Evolutionary conservation across 805 yeast species (phyloP).

Genomic region (Saturnispora dispora): DNA sequence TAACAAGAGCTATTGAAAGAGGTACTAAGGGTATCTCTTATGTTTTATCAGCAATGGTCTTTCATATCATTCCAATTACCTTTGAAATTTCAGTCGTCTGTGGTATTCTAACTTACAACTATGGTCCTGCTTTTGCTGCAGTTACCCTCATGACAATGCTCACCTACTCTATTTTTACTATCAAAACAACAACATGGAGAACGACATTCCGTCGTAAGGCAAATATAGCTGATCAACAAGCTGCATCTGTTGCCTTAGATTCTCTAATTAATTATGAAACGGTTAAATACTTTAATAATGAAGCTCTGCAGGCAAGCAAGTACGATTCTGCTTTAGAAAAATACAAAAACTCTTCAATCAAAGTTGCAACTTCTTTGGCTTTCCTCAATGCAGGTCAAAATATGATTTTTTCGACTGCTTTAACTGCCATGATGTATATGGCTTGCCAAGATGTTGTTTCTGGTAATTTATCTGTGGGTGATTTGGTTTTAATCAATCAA

Average conservation of each 20-base stretch:
- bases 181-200: constrained; percentile 93
- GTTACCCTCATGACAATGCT: constrained; percentile 83
- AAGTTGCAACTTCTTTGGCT: constrained; percentile 78
- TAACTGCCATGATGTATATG: constrained; percentile 97
- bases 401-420: constrained; percentile 73
- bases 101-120: constrained; percentile 87
- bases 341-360: constrained; percentile 68
- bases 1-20: constrained; percentile 92
- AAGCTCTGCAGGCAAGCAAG: constrained; percentile 64
- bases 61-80: constrained; percentile 87
- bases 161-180: constrained; percentile 81
- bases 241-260: constrained; percentile 92
- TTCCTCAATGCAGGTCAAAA: constrained; percentile 74
- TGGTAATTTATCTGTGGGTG: constrained; percentile 85
- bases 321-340: constrained; percentile 65
- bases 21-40: constrained; percentile 97
- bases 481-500: constrained; percentile 88
- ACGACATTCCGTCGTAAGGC: constrained; percentile 84
- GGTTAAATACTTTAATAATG: constrained; percentile 92
- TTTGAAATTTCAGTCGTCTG: constrained; percentile 90
- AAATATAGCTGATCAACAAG: constrained; percentile 87
- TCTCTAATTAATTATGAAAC: constrained; percentile 91
- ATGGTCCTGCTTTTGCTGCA: constrained; percentile 81
- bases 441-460: constrained; percentile 88
- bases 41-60: constrained; percentile 93